Evolutionary conservation across 306 rosid genomes (phyloP).

Genomic region (Styphnolobium japonicum): DNA sequence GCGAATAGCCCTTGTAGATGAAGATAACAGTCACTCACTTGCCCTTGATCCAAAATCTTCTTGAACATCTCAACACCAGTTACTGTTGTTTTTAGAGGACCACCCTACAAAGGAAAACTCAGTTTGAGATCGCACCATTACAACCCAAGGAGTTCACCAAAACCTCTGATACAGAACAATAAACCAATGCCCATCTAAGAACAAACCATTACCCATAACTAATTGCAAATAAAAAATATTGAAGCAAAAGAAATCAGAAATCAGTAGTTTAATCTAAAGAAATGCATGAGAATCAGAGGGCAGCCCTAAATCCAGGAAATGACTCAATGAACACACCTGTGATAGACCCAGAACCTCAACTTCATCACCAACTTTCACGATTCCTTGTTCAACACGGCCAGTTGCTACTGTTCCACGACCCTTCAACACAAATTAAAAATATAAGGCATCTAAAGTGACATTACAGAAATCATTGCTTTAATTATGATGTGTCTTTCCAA

Average conservation of each 20-base stretch:
- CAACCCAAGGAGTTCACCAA: not conserved
- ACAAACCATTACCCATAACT: not conserved
- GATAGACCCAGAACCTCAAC: conserved; percentile 88
- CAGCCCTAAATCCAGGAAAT: conserved; percentile 10
- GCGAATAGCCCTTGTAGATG: conserved; percentile 7
- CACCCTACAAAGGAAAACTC: conserved; percentile 48
- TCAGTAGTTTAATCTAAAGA: not conserved
- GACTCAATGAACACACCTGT: conserved; percentile 53
- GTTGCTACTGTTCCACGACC: conserved; percentile 99
- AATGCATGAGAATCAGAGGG: conserved; percentile 11
- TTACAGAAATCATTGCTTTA: not conserved
- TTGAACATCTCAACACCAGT: conserved; percentile 99
- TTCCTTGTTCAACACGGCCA: conserved; percentile 95
- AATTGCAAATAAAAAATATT: not conserved
- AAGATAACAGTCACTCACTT: conserved; percentile 54
- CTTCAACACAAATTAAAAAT: conserved; percentile 42
- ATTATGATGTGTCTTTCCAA: not conserved
- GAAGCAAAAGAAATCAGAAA: conserved; percentile 2
- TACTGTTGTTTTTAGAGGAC: conserved; percentile 82
- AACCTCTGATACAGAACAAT: not conserved
- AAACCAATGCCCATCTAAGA: conserved; percentile 6
- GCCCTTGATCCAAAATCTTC: conserved; percentile 94
- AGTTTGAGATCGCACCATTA: conserved; percentile 20
- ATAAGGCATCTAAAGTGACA: conserved; percentile 7
- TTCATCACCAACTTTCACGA: conserved; percentile 91